Evolutionary conservation across 306 rosid genomes (phyloP), one percentile per base, ranked within the genome.

Genomic region (Urtica urens): DNA sequence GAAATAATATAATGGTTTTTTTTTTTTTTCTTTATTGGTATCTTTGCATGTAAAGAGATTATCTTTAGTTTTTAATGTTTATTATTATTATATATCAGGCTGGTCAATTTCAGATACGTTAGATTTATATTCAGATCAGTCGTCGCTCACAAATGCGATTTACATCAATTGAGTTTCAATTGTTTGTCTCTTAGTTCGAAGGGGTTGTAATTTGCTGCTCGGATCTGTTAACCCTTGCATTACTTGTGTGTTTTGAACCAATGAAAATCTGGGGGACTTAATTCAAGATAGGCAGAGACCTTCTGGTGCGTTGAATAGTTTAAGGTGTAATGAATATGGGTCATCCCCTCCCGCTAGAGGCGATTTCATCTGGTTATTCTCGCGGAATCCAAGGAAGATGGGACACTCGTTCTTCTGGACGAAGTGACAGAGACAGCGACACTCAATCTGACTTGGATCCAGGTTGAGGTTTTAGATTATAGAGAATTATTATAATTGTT

Each of bases 291-390:
- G 83, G 42, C 93, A 73, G 48, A 82, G 93, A 76, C 67, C 43
- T 51, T 46, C 82, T 38, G 78, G 87, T 38, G 79, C 94, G 37
- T 55, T 51, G 15, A 72, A 60, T 69, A 75, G 60, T 73, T 75
- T 73, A 67, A 78, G 81, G 66, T 87, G 71, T 27, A 76, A 47
- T 40, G 93, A 86, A 23, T 73, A 71, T 60, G 70, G 93, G 53
- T 72, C 94, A 49, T 86, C 99, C 30, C 99, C 99, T 49, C 99
- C 96, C 55, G 70, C 70, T 41, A 75, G 70, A 65, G 94, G 83
- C 37, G 99, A 82, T 46, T 37, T 29, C n/a, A 12, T 66, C 45
- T 65, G 66, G 72, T 65, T 63, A 66, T 79, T 71, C 85, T 3
- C 69, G 94, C 35, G 83, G 86, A 38, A 53, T 24, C 34, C 92